Base-by-base conservation (phyloP, 2,329 filamentous ascomycete species). In the Colletotrichum sp. region DNA sequence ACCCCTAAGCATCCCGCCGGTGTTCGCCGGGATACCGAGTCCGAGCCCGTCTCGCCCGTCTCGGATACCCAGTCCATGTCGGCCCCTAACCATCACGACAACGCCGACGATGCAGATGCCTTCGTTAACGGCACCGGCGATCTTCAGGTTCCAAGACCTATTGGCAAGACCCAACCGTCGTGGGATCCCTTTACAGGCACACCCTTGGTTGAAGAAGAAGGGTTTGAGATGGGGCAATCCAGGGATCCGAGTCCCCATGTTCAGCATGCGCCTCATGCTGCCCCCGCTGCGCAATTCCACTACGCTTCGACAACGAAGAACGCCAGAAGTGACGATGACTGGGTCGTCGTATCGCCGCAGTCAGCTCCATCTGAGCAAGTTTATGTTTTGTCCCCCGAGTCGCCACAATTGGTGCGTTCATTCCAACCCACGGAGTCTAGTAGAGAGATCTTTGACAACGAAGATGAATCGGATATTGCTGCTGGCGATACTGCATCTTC, bases 201-300 rank as follows among this genome's bases (percentile, higher is more conserved):
- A 60, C 82, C 83, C n/a, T 80, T 86, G 57, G 79, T 83, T 60
- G 83, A 87, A 77, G 84, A 86, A 78, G 80, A 81, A 21, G 80
- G 78, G 32, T 84, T 81, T 64, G 81, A 84, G 24, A 80, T 79
- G n/a, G 69, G 66, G 26, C 79, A 71, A 71, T 79, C 75, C 76
- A 78, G 68, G 78, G 74, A 78, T 65, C 43, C 34, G 57, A 73
- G 57, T 57, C 63, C 73, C 8, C 63, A 63, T 43, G 21, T 57
- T 12, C 63, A 36, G 43, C 21, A 43, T 55, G 32, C 55, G 32
- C 30, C 64, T 24, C 26, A n/a, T 67, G 52, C 36, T 71, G 13
- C 68, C 21, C 18, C 55, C 55, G 63, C 13, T 48, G 30, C 30
- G n/a, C 61, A 67, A 43, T n/a, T 60, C 48, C 34, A 30, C 36